Evolutionary conservation across 1,284 basidiomycete species (phyloP), one percentile per base, ranked within the genome.

Genomic region (Rhodotorula sp.): DNA sequence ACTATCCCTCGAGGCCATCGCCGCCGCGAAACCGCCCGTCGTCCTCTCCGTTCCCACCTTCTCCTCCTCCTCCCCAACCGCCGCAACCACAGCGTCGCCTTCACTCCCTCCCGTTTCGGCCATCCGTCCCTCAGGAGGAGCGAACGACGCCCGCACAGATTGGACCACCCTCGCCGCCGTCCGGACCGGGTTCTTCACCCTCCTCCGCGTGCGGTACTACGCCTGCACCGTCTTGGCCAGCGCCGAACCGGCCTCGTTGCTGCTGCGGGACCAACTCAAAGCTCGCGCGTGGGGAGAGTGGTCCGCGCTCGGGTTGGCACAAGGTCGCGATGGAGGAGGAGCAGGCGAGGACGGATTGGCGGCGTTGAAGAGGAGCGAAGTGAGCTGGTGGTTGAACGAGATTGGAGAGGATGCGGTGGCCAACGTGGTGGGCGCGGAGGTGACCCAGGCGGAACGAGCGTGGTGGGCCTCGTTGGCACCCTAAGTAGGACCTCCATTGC

Each of bases 311-410:
- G 67, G 67, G 5, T n/a, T 65, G 21, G 56, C n/a, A 0, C 16
- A 12, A 5, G 39, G 5, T 14, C 47, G 51, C 10, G 48, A 48
- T 5, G 59, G 65, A 39, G 60, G 29, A 66, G 34, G 34, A 34
- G 34, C 39, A 29, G 34, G 64, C 6, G 15, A 31, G n/a, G 48
- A 21, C 5, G 60, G 18, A 23, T 5, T 43, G 39, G 39, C 39
- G 39, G 39, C 39, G 14, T 43, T 64, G 34, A 65, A n/a, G 49
- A 5, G 14, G 34, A 23, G 26, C 12, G 72, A 69, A 16, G 34
- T 68, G 29, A 18, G 18, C 34, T 70, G 72, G 72, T 70, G 69
- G 64, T 7, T 26, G 3, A 64, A 39, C 5, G 72, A 73, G 67
- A 61, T 61, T 3, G 64, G 49, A 15, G 72, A 62, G 26, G 72